These are phyloP conservation scores for Alternaria incomplexa DNA, from an alignment of 2,329 filamentous ascomycete genomes.

Conservation along the genomic window DNA sequence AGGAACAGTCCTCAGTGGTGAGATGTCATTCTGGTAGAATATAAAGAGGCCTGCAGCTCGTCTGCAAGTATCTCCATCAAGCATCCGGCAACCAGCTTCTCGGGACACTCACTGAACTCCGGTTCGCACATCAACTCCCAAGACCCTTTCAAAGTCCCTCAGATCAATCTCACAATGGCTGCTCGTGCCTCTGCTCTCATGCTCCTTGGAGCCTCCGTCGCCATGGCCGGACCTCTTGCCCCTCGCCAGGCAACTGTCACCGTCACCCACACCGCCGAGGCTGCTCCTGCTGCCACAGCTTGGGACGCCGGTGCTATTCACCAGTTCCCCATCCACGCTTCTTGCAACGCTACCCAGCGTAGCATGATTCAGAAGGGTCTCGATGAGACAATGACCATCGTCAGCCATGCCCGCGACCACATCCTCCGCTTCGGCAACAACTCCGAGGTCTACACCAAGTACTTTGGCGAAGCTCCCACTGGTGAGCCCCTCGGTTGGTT, in stretches of 20 bases:
- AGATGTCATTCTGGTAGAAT: slow-evolving; percentile 3
- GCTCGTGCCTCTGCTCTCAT: slow-evolving; percentile 27
- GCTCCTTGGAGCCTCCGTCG: slow-evolving; percentile 35
- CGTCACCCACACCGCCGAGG: slow-evolving; percentile 19
- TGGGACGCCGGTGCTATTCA: slow-evolving; percentile 49
- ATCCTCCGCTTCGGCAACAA: slow-evolving; percentile 63
- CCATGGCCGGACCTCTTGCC: slow-evolving; percentile 34
- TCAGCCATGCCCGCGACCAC: slow-evolving; percentile 67
- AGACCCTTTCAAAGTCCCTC: not conserved
- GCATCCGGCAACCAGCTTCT: slow-evolving; percentile 34
- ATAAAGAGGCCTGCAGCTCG: slow-evolving; percentile 25
- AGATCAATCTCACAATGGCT: slow-evolving; percentile 27
- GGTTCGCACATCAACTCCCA: slow-evolving; percentile 20
- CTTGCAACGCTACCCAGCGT: slow-evolving; percentile 69
- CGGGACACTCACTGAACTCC: slow-evolving; percentile 22
- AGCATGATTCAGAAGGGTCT: slow-evolving; percentile 63
- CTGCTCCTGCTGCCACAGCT: slow-evolving; percentile 18
- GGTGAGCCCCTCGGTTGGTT: slow-evolving; percentile 67
- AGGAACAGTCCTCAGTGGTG: not conserved
- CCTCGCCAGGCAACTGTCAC: slow-evolving; percentile 33
- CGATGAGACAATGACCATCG: slow-evolving; percentile 64
- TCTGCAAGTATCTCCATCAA: slow-evolving; percentile 12
- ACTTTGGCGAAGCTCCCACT: slow-evolving; percentile 68
- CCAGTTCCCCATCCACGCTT: slow-evolving; percentile 64
- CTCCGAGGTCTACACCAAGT: slow-evolving; percentile 67